Percentiles rank a stretch among this genome's conserved stretches.
Conservation (phyloP, 192 early-diverging fungal genomes). For the Diversispora eburnea region DNA sequence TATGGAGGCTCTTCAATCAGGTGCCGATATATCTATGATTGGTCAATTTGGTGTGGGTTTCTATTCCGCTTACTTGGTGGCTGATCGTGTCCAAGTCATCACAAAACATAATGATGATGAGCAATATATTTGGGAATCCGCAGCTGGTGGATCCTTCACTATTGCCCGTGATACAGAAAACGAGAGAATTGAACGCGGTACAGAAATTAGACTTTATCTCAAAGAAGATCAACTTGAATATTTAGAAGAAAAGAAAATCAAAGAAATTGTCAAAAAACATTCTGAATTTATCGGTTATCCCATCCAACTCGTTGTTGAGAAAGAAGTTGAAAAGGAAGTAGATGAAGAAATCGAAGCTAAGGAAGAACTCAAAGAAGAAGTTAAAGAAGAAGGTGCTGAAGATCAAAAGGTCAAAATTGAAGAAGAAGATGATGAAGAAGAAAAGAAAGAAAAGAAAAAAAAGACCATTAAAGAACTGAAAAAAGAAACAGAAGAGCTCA, state of each 20-base stretch:
- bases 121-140: constrained; percentile 94
- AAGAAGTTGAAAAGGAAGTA: constrained; percentile 98
- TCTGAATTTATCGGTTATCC: constrained; percentile 99
- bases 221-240: constrained; percentile 99
- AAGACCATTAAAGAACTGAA: constrained; percentile 20
- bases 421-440: constrained; percentile 29
- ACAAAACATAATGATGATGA: constrained; percentile 97
- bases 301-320: constrained; percentile 93
- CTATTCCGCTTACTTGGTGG: constrained; percentile 99
- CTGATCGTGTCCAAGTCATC: constrained; percentile 93
- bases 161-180: constrained; percentile 92
- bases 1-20: constrained; percentile 95
- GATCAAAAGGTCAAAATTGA: constrained; percentile 26
- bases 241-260: constrained; percentile 98
- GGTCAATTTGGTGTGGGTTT: constrained; percentile 99
- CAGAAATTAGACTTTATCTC: constrained; percentile 91
- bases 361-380: constrained; percentile 51
- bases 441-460: constrained; percentile 25
- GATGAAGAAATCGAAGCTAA: constrained; percentile 68
- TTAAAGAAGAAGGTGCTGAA: constrained; percentile 32
- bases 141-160: constrained; percentile 88
- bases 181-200: constrained; percentile 90
- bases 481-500: constrained; percentile 70
- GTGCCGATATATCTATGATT: constrained; percentile 99
- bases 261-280: constrained; percentile 99